phyloP scores from a whole-genome alignment of 2,329 filamentous ascomycete genomes.

The Diaporthe sp. region DNA sequence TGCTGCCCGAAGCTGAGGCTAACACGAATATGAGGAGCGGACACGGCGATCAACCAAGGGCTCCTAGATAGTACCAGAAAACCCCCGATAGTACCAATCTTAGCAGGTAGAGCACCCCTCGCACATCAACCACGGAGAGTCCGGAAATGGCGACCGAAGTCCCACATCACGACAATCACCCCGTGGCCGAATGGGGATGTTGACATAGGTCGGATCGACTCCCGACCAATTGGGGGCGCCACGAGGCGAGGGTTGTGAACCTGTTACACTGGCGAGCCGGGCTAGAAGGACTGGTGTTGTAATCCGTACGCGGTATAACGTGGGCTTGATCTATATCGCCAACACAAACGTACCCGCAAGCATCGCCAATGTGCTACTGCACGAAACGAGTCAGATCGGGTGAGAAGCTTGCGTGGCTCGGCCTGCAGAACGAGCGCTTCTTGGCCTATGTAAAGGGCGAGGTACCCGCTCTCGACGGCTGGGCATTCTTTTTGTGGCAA shows the following conservation, averaged over 20 bases:
- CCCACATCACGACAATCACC: conserved; percentile 1
- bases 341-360: background rate
- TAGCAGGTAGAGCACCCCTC: background rate
- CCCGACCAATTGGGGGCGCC: background rate
- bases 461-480: conserved; percentile 9
- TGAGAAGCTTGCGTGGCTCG: conserved; percentile 22
- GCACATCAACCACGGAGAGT: background rate
- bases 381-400: conserved; percentile 24
- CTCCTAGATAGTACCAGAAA: background rate
- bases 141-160: conserved; percentile 22
- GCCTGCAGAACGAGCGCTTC: background rate
- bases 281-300: background rate
- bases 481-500: conserved; percentile 19
- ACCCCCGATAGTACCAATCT: background rate
- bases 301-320: conserved; percentile 9
- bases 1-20: conserved; percentile 14
- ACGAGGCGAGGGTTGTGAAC: conserved; percentile 11
- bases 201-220: background rate
- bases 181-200: background rate
- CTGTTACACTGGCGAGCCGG: conserved; percentile 15
- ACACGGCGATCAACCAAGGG: conserved; percentile 14
- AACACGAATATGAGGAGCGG: conserved; percentile 1
- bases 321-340: background rate
- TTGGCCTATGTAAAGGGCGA: conserved; percentile 13
- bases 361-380: background rate